Base-by-base conservation (phyloP, 257 asterid genomes). In the Penstemon newberryi region DNA sequence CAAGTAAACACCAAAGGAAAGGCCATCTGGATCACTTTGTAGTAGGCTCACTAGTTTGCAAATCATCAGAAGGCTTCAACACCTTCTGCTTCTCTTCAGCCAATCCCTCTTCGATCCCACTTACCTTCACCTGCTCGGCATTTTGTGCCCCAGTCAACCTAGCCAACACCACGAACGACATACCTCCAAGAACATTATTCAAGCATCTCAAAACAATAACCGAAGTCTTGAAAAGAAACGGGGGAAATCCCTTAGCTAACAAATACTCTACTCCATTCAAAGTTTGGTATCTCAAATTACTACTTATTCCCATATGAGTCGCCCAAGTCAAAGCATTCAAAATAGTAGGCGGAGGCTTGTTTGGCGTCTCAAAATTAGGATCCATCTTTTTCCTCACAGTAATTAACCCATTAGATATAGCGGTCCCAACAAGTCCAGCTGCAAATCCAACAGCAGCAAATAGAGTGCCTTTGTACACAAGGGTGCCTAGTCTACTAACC, bases 261-360 rank as follows among this genome's bases (percentile, higher is more conserved):
- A 89, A 37, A 63, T 67, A 92, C 89, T 92, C 96, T 9, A 87
- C 7, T 0, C 96, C 98, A 6, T 92, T 92, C 66, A 92, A 77
- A 1, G 95, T 84, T 69, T 92, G 98, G 83, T 92, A 92, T 71
- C 98, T 84, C 37, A 92, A 73, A 56, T 92, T 92, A 67, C 92
- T 81, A 81, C 96, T 92, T 3, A 87, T 39, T 3, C 96, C 96
- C 98, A 92, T 92, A 83, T 92, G 98, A 53, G 73, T 67, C 2
- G 98, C 96, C 98, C 98, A 92, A 5, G 98, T 92, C 5, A 56
- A 46, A 0, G 96, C 98, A 59, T 92, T 92, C 75, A 92, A 51
- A 54, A 92, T 19, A 0, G 91, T 78, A 0, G 96, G 96, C 0
- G 98, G 96, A 9, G 92, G 75, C 73, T 92, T 92, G 80, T 92